Base-by-base conservation (phyloP, 495 filamentous ascomycete genomes). In the Daldinia childiae region DNA sequence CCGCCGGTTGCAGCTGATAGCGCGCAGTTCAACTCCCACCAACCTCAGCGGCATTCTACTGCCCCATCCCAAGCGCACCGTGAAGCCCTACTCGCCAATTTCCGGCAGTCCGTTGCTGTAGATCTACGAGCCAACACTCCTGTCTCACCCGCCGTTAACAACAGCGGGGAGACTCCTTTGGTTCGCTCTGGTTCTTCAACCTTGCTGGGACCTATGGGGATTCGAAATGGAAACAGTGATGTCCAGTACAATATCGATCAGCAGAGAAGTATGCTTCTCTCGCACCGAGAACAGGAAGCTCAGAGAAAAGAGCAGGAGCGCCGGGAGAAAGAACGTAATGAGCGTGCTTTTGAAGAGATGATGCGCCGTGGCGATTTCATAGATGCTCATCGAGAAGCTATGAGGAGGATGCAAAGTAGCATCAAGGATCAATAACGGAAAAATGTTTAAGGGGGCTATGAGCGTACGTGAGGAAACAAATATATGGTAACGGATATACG, bases 381-480 rank as follows among this genome's bases (percentile, higher is more conserved):
- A 38, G 91, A 92, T 48, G 83, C 90, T 43, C 95, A 98, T 79
- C 83, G 90, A 58, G 89, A 95, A 64, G 93, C 92, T 0, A 86
- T 98, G 86, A 83, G 92, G 71, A 88, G 85, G 77, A 91, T 98
- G 90, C 95, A 97, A 81, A 87, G 88, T 21, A 82, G 82, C 19
- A 91, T 90, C 3, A 92, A 89, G 74, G 82, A 83, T 59, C 69
- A 64, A 62, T 69, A 32, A 69, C 21, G 8, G 75, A 57, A 36
- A 12, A 36, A 24, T 4, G 36, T 8, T 30, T 50, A 69, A 73
- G 26, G 52, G 52, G 59, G 69, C 21, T 21, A 62, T 52, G 60
- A 58, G 64, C 30, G 19, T 39, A 58, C 11, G 51, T 39, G 41
- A 24, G 43, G 3, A 4, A 48, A 56, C 43, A 72, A 30, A 55